Conservation (phyloP, 805 yeast genomes). For the Wickerhamiella kazuoi region DNA sequence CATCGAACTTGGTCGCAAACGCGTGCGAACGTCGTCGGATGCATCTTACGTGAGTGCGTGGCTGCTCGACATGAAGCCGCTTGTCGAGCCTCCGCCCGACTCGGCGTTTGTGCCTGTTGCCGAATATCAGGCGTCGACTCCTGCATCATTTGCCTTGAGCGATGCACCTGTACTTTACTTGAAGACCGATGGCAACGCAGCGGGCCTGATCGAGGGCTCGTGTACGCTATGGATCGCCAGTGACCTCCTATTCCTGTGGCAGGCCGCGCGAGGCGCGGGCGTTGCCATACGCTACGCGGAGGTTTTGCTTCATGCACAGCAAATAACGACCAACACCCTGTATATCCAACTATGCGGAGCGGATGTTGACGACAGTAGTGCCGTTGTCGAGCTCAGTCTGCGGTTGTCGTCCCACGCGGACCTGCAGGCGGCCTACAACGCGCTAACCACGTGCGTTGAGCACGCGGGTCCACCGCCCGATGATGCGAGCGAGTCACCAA, state of each 20-base stretch:
- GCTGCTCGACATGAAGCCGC: too few relatives aligned
- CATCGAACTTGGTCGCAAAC: too few relatives aligned
- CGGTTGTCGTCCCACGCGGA: too few relatives aligned
- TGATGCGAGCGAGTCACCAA: too few relatives aligned
- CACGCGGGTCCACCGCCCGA: too few relatives aligned
- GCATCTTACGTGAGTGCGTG: background rate
- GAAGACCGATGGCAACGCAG: conserved; percentile 3
- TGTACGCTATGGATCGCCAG: conserved; percentile 15
- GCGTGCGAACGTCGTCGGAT: background rate
- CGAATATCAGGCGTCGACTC: conserved; percentile 20
- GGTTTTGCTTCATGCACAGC: conserved; percentile 16
- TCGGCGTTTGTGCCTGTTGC: conserved; percentile 15
- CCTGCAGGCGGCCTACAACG: too few relatives aligned
- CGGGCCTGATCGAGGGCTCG: conserved; percentile 3
- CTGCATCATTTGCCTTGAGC: conserved; percentile 20
- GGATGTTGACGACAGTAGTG: conserved; percentile 2
- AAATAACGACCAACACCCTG: conserved; percentile 5
- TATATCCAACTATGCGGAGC: conserved; percentile 12
- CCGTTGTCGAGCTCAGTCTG: conserved; percentile 1
- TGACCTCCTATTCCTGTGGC: conserved; percentile 16
- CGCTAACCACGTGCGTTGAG: conserved; percentile 4
- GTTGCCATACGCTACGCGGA: conserved; percentile 11
- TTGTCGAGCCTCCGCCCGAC: conserved; percentile 7
- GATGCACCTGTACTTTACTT: conserved; percentile 19
- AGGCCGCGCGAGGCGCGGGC: conserved; percentile 8